Percentiles rank a stretch among this genome's conserved stretches.
Conservation (phyloP, 805 yeast genomes). For the Yarrowia deformans region DNA sequence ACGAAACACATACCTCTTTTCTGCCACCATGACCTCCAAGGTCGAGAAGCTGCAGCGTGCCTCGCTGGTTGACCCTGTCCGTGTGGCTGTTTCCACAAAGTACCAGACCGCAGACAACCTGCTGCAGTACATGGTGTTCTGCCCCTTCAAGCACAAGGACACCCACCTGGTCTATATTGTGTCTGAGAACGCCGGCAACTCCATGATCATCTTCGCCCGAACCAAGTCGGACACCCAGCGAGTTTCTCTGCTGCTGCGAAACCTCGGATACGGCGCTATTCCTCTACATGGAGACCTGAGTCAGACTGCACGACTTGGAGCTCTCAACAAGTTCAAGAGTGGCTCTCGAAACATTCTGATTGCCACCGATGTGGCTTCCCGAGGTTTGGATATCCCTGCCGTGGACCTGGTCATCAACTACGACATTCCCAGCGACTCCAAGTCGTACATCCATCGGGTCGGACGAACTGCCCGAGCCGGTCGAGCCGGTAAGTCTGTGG, state of each 20-base stretch:
- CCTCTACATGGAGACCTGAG: constrained; percentile 98
- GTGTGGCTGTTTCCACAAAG: constrained; percentile 86
- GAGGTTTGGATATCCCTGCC: constrained; percentile 95
- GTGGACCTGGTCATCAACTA: constrained; percentile 90
- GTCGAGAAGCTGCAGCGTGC: constrained; percentile 95
- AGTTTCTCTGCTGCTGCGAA: constrained; percentile 78
- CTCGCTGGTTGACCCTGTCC: constrained; percentile 84
- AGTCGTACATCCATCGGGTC: constrained; percentile 93
- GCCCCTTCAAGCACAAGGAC: constrained; percentile 91
- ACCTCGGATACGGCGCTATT: constrained; percentile 84
- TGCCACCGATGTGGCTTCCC: constrained; percentile 96
- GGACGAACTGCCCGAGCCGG: constrained; percentile 99
- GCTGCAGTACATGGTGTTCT: constrained; percentile 85
- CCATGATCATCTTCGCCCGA: constrained; percentile 87
- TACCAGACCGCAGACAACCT: constrained; percentile 95
- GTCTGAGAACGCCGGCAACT: constrained; percentile 83
- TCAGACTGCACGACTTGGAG: constrained; percentile 86
- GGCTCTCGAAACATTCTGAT: constrained; percentile 90
- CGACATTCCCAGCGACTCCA: constrained; percentile 95
- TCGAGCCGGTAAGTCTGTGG: constrained; percentile 79
- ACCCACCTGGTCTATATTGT: constrained; percentile 82
- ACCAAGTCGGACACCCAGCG: constrained; percentile 96
- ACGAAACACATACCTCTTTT: constrained; percentile 79
- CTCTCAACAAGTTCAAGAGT: constrained; percentile 91
- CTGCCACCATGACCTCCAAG: constrained; percentile 97